Conservation (phyloP, 2,329 filamentous ascomycete species). For the Colletotrichum abscissum region DNA sequence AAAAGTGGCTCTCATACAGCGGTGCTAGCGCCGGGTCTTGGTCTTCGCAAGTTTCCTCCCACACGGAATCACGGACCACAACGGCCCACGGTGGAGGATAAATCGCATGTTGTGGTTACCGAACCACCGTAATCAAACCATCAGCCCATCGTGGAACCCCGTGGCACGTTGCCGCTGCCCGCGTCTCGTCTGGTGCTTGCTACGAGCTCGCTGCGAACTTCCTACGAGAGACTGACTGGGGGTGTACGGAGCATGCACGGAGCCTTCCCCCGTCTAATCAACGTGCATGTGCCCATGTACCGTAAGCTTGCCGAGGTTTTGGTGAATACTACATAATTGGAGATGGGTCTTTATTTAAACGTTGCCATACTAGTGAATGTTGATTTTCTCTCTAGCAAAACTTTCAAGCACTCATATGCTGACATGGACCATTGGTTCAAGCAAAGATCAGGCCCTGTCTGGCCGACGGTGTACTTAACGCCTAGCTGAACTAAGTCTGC, state of each 20-base stretch:
- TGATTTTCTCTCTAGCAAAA: too few species aligned
- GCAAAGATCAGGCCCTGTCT: too few species aligned
- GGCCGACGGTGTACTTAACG: too few species aligned
- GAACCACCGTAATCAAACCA: conserved; percentile 5
- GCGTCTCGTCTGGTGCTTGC: not conserved
- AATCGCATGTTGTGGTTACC: not conserved
- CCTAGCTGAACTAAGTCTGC: too few species aligned
- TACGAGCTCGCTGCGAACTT: not conserved
- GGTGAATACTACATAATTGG: not conserved
- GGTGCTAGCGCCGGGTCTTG: not conserved
- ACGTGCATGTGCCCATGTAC: not conserved
- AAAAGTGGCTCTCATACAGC: not conserved
- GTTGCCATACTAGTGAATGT: too few species aligned
- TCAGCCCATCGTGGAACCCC: conserved; percentile 16
- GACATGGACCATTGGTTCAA: too few species aligned
- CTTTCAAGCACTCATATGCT: too few species aligned
- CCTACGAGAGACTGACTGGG: not conserved
- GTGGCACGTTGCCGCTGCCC: not conserved
- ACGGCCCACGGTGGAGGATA: not conserved
- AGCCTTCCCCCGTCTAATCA: not conserved
- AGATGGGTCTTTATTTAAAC: too few species aligned
- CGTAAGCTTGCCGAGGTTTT: not conserved
- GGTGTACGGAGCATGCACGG: not conserved
- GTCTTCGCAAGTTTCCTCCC: not conserved
- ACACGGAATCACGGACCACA: not conserved